Base-by-base conservation (phyloP, 2,329 filamentous ascomycete species). In the Trichoderma sp. region DNA sequence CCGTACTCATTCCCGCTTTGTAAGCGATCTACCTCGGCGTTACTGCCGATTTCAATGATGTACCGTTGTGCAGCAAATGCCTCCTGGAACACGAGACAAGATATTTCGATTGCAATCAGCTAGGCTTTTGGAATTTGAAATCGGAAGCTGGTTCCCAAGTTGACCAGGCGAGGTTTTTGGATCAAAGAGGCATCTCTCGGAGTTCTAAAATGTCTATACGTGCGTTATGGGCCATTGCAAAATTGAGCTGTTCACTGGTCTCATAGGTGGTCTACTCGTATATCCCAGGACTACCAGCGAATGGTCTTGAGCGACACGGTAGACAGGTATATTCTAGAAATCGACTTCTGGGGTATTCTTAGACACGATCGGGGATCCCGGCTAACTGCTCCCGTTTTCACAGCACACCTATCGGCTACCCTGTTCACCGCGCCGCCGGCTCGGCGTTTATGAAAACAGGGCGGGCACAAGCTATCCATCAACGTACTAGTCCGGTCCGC, bases 291-390 rank as follows among this genome's bases (percentile, higher is more conserved):
- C 58, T 62, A 15, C 21, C n/a, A 9, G 15, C 9, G 15, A 39
- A 21, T 39, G 24, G 58, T 26, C 32, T 26, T 39, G 21, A 14
- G n/a, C n/a, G 28, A 36, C 63, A 47, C 43, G 32, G 53, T 18
- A 15, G n/a, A 47, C 18, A n/a, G 9, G 53, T 32, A 30, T 68
- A 21, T 68, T 68, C 65, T 68, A 60, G 53, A 68, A 68, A 26
- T 11, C 11, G 12, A 30, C 14, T 4, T 65, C 26, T 43, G 65
- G 65, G 34, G 63, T 51, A 65, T 34, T 47, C 28, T 15, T 47
- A 58, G 34, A 47, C 8, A 32, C n/a, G 24, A 34, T 36, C 51
- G 30, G 47, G 24, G 24, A 28, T 30, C 26, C 26, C 65, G 51
- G 36, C 65, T 60, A 39, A 58, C 53, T 8, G 15, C 32, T 57